Conservation (phyloP, 2,329 filamentous ascomycete species). For the Pestalotiopsis sp. region DNA sequence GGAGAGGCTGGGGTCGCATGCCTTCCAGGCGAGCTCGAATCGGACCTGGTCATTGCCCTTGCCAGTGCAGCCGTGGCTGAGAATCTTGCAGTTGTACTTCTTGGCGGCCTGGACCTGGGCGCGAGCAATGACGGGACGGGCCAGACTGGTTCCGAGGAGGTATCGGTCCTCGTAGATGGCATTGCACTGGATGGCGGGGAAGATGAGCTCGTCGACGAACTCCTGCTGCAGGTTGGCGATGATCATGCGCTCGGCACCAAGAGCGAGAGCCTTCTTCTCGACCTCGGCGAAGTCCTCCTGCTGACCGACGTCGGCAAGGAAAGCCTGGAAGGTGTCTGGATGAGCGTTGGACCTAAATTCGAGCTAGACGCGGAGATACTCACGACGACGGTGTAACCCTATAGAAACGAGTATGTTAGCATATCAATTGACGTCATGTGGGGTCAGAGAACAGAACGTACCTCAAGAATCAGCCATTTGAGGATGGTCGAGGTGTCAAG, state of each 20-base stretch:
- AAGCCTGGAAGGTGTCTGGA: slow-evolving; percentile 39
- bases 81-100: slow-evolving; percentile 34
- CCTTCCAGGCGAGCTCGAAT: slow-evolving; percentile 57
- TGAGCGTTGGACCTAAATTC: neutral
- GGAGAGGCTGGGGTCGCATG: slow-evolving; percentile 17
- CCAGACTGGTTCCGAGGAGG: slow-evolving; percentile 60
- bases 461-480: slow-evolving; percentile 37
- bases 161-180: slow-evolving; percentile 61
- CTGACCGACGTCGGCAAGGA: slow-evolving; percentile 74
- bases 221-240: slow-evolving; percentile 67
- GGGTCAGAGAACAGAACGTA: neutral
- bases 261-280: slow-evolving; percentile 66
- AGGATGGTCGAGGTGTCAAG: slow-evolving; percentile 46
- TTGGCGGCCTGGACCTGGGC: slow-evolving; percentile 34
- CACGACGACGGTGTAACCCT: slow-evolving; percentile 29
- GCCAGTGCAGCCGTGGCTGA: slow-evolving; percentile 56
- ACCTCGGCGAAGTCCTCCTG: slow-evolving; percentile 76
- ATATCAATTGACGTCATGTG: neutral
- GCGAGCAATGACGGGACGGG: slow-evolving; percentile 68
- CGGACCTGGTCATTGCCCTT: slow-evolving; percentile 50
- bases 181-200: slow-evolving; percentile 74
- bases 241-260: slow-evolving; percentile 68
- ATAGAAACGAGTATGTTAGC: neutral
- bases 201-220: slow-evolving; percentile 69
- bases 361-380: neutral